Percentiles rank a stretch among this genome's conserved stretches.
Conservation (phyloP, 2,329 filamentous ascomycete genomes). For the Diaporthe vaccinii region DNA sequence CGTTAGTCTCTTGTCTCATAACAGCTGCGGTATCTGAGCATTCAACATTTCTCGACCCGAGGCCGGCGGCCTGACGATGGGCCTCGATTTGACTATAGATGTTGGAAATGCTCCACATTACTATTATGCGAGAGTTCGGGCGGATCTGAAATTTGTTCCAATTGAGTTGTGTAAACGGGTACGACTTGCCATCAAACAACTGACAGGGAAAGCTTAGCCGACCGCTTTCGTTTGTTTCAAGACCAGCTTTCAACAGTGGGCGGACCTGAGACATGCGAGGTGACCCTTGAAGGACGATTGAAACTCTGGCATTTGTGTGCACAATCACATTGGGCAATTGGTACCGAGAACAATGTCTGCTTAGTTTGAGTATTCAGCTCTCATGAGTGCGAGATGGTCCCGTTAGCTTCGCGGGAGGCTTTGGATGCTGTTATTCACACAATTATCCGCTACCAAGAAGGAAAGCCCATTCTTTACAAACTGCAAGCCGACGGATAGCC, state of each 20-base stretch:
- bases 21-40: neutral
- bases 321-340: neutral
- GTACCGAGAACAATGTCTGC: neutral
- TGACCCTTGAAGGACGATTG: conserved; percentile 23
- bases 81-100: neutral
- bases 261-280: conserved; percentile 31
- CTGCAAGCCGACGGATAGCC: neutral
- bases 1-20: neutral
- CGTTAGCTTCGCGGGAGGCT: neutral
- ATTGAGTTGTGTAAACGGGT: neutral
- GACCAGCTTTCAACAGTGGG: conserved; percentile 11
- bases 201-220: conserved; percentile 26
- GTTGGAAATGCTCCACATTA: neutral
- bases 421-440: neutral
- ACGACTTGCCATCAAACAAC: conserved; percentile 4
- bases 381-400: neutral
- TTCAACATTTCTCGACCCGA: neutral
- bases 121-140: neutral
- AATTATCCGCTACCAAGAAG: neutral
- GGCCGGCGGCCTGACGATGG: neutral
- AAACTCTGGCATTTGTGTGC: conserved; percentile 3
- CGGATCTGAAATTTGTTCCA: neutral
- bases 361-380: neutral
- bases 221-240: conserved; percentile 31
- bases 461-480: neutral